phyloP scores from a whole-genome alignment of 768 basidiomycete species.

The Trametes cinnabarina region DNA sequence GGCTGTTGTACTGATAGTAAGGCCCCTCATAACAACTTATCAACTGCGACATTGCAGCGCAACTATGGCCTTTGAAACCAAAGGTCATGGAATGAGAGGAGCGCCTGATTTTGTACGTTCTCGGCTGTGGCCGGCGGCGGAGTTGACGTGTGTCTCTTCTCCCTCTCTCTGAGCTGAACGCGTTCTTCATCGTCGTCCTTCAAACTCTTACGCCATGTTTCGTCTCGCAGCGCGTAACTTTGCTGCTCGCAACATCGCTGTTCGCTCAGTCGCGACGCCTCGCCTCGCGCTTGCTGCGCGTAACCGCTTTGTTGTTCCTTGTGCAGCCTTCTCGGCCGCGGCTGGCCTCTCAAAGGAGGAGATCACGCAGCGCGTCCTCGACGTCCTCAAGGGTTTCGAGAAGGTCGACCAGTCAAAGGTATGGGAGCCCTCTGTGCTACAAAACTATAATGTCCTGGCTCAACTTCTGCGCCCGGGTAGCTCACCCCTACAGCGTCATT shows the following conservation, averaged over 20 bases:
- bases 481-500: constrained; percentile 66
- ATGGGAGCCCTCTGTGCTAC: not conserved
- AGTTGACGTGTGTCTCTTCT: constrained; percentile 21
- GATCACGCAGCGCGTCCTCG: constrained; percentile 73
- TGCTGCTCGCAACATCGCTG: constrained; percentile 41
- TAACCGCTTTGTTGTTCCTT: constrained; percentile 29
- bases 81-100: no score
- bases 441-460: not conserved
- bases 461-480: constrained; percentile 37
- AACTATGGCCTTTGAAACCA: no score
- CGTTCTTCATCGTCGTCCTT: constrained; percentile 9
- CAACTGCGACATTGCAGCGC: no score
- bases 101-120: constrained; percentile 2
- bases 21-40: no score
- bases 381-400: constrained; percentile 86
- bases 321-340: constrained; percentile 63
- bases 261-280: constrained; percentile 31
- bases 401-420: constrained; percentile 82
- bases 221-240: constrained; percentile 23
- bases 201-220: constrained; percentile 11
- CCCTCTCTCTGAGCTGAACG: constrained; percentile 10
- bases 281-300: constrained; percentile 21
- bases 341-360: constrained; percentile 62
- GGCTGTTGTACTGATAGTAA: no score
- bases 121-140: constrained; percentile 26